A percentile compares a stretch with the other conserved stretches of the same genome.
Conservation (phyloP, 2,329 filamentous ascomycete genomes). For the Penicillium sp. region DNA sequence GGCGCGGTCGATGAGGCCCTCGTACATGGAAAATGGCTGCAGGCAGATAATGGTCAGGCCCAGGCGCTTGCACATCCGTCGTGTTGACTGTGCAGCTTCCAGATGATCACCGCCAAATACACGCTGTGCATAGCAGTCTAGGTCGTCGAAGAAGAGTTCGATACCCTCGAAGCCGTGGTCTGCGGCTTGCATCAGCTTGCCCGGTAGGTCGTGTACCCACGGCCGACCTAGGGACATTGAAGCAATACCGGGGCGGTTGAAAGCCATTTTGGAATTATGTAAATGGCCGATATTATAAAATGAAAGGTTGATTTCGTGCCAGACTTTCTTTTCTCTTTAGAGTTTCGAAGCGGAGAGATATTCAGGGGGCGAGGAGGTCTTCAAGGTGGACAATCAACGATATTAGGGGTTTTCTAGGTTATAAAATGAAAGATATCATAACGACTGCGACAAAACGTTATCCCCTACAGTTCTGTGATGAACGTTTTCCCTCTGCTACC, state of each 20-base stretch:
- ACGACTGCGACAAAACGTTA: conserved; percentile 12
- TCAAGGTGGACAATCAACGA: not conserved
- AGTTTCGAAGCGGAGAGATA: not conserved
- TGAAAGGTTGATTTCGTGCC: not conserved
- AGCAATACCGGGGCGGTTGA: conserved; percentile 59
- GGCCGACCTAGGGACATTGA: conserved; percentile 74
- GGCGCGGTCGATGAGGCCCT: conserved; percentile 64
- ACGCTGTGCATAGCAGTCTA: conserved; percentile 30
- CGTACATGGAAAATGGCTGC: conserved; percentile 76
- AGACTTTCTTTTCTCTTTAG: not conserved
- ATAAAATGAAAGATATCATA: not conserved
- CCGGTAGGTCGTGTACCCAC: conserved; percentile 64
- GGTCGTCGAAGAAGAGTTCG: conserved; percentile 38
- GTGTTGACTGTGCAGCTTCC: conserved; percentile 43
- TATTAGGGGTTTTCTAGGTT: not conserved
- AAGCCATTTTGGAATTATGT: conserved; percentile 17
- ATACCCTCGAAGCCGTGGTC: conserved; percentile 37
- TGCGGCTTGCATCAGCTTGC: conserved; percentile 67
- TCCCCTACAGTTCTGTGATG: conserved; percentile 3
- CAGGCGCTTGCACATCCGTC: conserved; percentile 43
- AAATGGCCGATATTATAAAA: not conserved
- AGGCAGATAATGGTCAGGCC: conserved; percentile 51
- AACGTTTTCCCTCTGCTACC: conserved; percentile 3
- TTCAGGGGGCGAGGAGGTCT: not conserved
- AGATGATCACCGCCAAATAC: conserved; percentile 24